Evolutionary conservation across 2,329 filamentous ascomycete species (phyloP), one percentile per base, ranked within the genome.

Genomic region (Neopestalotiopsis rosae): DNA sequence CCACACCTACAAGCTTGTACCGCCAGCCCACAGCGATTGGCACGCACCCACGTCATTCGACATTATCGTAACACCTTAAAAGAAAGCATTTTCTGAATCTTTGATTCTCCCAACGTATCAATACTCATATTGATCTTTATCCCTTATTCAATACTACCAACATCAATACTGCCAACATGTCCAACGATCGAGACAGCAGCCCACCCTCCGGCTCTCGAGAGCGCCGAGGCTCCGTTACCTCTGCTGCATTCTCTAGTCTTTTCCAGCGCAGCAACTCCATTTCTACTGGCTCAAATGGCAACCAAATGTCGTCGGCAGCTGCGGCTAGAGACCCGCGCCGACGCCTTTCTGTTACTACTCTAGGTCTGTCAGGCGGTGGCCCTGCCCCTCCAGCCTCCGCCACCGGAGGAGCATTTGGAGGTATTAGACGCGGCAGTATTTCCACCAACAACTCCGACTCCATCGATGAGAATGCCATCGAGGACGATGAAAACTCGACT

Each of bases 301-400:
- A 72, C 74, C 34, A 38, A 3, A 38, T 38, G 34, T 38, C 34
- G 34, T 69, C 72, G 17, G n/a, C 65, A 17, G 71, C 75, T 13
- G 72, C 67, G 17, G 75, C 72, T 42, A 74, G 77, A 69, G 78
- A 79, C 72, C 87, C 88, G 71, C 89, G 90, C 69, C 90, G 92
- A 69, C 89, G 92, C 61, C 87, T 94, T 72, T 95, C 92, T 59
- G 88, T 94, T 76, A 91, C 89, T 61, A 93, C 92, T 4, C 82
- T 94, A 38, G 92, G 92, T 42, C 84, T 94, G n/a, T 92, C 91
- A 4, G 92, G 92, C 72, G 87, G 87, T 28, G 91, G 91, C 4
- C 45, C 59, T 13, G 59, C 28, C 32, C 91, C 28, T 17, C 91
- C 91, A n/a, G 89, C 76, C 10, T 71, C 84, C 86, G 79, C 74